phyloP scores from a whole-genome alignment of 371 early-diverging fungal species.

The Mucor indicus region DNA sequence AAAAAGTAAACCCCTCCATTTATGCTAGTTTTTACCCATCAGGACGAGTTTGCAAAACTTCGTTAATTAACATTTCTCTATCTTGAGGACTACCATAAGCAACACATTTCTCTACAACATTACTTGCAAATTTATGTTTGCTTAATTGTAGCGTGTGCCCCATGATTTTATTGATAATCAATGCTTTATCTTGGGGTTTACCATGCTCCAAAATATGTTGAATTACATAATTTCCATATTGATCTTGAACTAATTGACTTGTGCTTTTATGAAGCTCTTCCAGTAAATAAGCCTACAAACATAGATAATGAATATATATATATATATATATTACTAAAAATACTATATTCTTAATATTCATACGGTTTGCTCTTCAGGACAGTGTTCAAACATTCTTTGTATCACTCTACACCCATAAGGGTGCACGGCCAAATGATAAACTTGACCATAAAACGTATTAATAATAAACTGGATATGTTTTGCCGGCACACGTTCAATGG shows the following conservation, averaged over 20 bases:
- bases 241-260: slow-evolving; percentile 93
- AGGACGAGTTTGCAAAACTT: slow-evolving; percentile 72
- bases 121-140: slow-evolving; percentile 99
- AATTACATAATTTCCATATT: slow-evolving; percentile 98
- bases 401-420: slow-evolving; percentile 99
- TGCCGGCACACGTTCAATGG: slow-evolving; percentile 94
- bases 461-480: slow-evolving; percentile 95
- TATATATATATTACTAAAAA: not conserved
- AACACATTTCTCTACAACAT: slow-evolving; percentile 97
- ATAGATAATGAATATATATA: no score
- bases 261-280: slow-evolving; percentile 93
- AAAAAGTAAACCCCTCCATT: not conserved
- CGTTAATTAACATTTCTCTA: slow-evolving; percentile 83
- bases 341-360: slow-evolving; percentile 4
- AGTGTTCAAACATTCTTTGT: slow-evolving; percentile 99
- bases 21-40: slow-evolving; percentile 56
- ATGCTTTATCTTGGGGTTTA: slow-evolving; percentile 75
- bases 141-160: slow-evolving; percentile 87
- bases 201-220: slow-evolving; percentile 99
- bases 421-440: slow-evolving; percentile 94
- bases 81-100: slow-evolving; percentile 72
- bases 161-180: slow-evolving; percentile 88
- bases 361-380: slow-evolving; percentile 83
- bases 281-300: slow-evolving; percentile 72
- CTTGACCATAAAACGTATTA: slow-evolving; percentile 97